These are phyloP conservation scores for Adansonia rubrostipa DNA, from an alignment of 441 rosid species.

Conservation along the genomic window DNA sequence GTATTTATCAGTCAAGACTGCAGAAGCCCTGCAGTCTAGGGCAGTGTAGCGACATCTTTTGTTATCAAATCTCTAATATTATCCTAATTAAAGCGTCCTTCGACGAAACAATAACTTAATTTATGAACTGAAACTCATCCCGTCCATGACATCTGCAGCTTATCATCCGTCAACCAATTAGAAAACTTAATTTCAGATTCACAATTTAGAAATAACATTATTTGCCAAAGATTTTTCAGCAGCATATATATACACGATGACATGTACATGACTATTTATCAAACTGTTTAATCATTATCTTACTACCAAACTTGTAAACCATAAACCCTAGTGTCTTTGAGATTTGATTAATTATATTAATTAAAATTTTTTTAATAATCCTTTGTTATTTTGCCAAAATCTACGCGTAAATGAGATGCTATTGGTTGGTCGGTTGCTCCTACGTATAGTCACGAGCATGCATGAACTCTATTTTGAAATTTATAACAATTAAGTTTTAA, in stretches of 20 bases:
- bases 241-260: not conserved
- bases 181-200: not conserved
- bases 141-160: not conserved
- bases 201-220: not conserved
- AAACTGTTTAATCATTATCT: not conserved
- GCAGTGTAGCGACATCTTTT: not conserved
- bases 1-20: not conserved
- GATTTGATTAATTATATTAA: too few species aligned
- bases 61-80: not conserved
- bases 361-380: not conserved
- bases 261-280: slow-evolving; percentile 8
- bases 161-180: not conserved
- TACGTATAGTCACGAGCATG: slow-evolving; percentile 28
- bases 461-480: slow-evolving; percentile 10
- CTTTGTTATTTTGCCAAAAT: slow-evolving; percentile 5
- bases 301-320: slow-evolving; percentile 12
- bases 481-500: not conserved
- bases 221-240: not conserved
- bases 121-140: not conserved
- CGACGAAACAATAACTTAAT: not conserved
- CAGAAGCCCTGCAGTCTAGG: not conserved
- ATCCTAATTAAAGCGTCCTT: not conserved
- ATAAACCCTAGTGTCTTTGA: not conserved
- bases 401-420: slow-evolving; percentile 31
- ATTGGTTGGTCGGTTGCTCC: slow-evolving; percentile 48